Base-by-base conservation (phyloP, 1,284 basidiomycete species). In the Sporisorium scitamineum region DNA sequence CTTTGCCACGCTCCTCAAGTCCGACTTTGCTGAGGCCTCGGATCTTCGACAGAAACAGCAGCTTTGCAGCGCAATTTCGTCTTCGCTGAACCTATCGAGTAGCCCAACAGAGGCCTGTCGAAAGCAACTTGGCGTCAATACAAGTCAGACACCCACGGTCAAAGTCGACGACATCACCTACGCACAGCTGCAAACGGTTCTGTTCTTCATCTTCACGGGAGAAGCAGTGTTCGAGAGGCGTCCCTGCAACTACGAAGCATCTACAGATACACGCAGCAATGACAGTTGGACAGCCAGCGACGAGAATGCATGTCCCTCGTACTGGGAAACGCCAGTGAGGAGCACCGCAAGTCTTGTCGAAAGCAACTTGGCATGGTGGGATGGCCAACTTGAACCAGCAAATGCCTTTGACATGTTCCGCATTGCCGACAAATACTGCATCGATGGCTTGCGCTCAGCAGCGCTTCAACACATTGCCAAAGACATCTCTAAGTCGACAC, bases 391-490 rank as follows among this genome's bases (percentile, higher is more conserved):
- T 4, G 13, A 44, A 2, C 57, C 66, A 0, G 52, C 52, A 0
- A 54, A 59, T 14, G 66, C 60, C 2, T 32, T 63, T 14, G 66
- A 44, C 11, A 58, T 63, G 55, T 59, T 59, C 32, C 54, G 60
- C 6, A 42, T 63, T 22, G 55, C 61, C 4, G 61, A 69, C 52
- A 62, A 51, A 37, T 69, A 54, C 31, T 42, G 18, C 16, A 8
- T 63, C 10, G 10, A 16, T 5, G 41, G 20, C 16, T 26, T 69
- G 32, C 60, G 66, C 14, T 2, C 9, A 2, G 39, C 37, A 16
- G 60, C 66, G 20, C 48, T 58, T 6, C n/a, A 20, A 13, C 54
- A 58, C 32, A 62, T 69, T 27, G 22, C 47, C 2, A 2, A 27
- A 18, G 24, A 58, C 7, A 61, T 56, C n/a, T 39, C 29, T 2